Base-by-base conservation (phyloP, 2,329 filamentous ascomycete species). In the Pestalotiopsis sp. region DNA sequence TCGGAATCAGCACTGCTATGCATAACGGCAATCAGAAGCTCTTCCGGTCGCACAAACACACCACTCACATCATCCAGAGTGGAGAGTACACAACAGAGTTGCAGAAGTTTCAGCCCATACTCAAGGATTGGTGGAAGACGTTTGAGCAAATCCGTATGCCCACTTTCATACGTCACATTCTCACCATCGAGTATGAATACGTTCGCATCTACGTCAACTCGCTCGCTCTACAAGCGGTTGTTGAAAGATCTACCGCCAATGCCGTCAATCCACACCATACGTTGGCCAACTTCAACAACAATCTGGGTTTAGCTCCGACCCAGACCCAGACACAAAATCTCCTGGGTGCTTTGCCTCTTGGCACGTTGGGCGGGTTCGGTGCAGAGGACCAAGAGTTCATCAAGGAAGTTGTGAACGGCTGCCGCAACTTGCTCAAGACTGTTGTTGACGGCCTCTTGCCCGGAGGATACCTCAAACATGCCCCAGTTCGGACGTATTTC, bases 181-280 rank as follows among this genome's bases (percentile, higher is more conserved):
- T 99, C 38, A 92, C 90, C 7, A 98, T 98, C 72, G 96, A 99
- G 82, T 98, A 96, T 76, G 94, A 98, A 76, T 98, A 98, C 78
- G 94, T 95, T 31, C 90, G 95, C 75, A 92, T 98, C 65, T 98
- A 98, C 77, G 89, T 98, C 82, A 98, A 98, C 79, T 97, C 95
- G 0, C 85, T 99, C 2, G 95, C 95, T 2, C 84, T 99, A 2
- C 96, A 99, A 81, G 96, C 96, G 25, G 94, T 98, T 3, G 94
- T 98, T 5, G 95, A 98, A 80, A 90, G 95, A 70, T 97, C 93
- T 81, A 95, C 94, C 6, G 94, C 88, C 70, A 92, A 95, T 72
- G 90, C 91, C 23, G 83, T 82, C 12, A 83, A 84, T 69, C 81
- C 80, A n/a, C 79, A 76, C 36, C 78, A 77, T 59, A 78, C 81